Conservation (phyloP, 129 eudicot genomes). For the Calendula officinalis region DNA sequence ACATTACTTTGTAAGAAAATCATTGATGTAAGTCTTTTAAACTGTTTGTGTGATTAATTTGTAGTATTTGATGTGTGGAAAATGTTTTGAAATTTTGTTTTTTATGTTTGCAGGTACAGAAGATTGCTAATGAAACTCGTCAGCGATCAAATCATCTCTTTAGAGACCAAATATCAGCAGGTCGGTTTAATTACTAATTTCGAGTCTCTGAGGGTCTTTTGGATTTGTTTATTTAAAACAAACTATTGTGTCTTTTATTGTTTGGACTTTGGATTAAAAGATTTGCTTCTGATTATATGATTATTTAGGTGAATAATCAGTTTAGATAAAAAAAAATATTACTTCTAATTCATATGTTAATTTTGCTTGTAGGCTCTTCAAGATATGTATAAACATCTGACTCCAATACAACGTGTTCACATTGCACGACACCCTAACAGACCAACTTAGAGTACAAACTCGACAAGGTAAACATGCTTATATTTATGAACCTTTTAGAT, state of each 20-base stretch:
- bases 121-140: slow-evolving; percentile 93
- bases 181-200: slow-evolving; percentile 32
- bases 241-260: no score
- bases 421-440: slow-evolving; percentile 94
- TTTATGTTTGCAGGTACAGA: slow-evolving; percentile 61
- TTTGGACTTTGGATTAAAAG: not conserved
- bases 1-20: slow-evolving; percentile 54
- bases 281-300: not conserved
- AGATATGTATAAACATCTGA: slow-evolving; percentile 72
- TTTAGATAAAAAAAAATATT: not conserved
- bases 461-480: no score
- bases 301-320: not conserved
- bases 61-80: not conserved
- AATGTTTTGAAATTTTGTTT: not conserved
- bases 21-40: slow-evolving; percentile 48
- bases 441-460: slow-evolving; percentile 41
- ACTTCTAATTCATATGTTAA: no score
- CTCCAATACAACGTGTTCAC: slow-evolving; percentile 87
- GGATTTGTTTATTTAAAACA: no score
- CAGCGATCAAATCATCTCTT: slow-evolving; percentile 61
- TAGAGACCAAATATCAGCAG: slow-evolving; percentile 82
- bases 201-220: no score
- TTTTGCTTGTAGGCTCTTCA: slow-evolving; percentile 61
- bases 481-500: no score
- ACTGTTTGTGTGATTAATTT: not conserved